Evolutionary conservation across 169 alveolate genomes (phyloP).

Genomic region (Plasmodium vivax): DNA sequence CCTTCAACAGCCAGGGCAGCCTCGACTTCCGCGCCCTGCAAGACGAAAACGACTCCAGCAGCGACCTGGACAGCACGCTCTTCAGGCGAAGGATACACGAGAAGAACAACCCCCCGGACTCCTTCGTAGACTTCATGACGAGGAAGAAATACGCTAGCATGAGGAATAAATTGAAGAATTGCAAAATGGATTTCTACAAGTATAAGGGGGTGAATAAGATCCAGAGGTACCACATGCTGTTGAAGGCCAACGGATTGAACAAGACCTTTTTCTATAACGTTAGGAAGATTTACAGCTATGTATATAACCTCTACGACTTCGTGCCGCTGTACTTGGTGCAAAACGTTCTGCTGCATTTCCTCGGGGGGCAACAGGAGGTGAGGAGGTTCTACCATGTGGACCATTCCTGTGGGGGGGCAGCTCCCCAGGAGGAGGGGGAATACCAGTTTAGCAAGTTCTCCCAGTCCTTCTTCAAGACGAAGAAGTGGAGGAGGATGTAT

Average conservation of each 20-base stretch:
- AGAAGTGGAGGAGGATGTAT: constrained; percentile 41
- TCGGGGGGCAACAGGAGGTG: constrained; percentile 1
- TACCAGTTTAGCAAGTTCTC: constrained; percentile 22
- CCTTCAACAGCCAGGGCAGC: constrained; percentile 7
- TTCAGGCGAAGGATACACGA: background rate
- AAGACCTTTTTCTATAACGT: constrained; percentile 7
- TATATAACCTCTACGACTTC: constrained; percentile 39
- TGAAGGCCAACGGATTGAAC: constrained; percentile 4
- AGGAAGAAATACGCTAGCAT: background rate
- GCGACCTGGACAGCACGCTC: constrained; percentile 8
- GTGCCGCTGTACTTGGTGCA: constrained; percentile 37
- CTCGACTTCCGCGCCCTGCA: background rate
- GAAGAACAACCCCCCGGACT: background rate
- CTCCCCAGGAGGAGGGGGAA: constrained; percentile 13
- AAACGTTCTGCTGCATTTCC: constrained; percentile 19
- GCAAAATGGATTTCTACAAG: background rate
- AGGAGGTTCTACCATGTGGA: constrained; percentile 18
- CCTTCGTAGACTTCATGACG: background rate
- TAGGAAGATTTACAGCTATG: constrained; percentile 47
- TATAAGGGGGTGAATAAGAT: constrained; percentile 32
- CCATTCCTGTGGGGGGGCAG: background rate
- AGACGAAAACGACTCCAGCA: constrained; percentile 12
- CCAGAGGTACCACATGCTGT: constrained; percentile 22
- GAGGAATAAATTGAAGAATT: background rate
- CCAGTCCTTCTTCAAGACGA: background rate